phyloP scores from a whole-genome alignment of 1,139 yeast genomes.

The Candida tetrigidarum region DNA sequence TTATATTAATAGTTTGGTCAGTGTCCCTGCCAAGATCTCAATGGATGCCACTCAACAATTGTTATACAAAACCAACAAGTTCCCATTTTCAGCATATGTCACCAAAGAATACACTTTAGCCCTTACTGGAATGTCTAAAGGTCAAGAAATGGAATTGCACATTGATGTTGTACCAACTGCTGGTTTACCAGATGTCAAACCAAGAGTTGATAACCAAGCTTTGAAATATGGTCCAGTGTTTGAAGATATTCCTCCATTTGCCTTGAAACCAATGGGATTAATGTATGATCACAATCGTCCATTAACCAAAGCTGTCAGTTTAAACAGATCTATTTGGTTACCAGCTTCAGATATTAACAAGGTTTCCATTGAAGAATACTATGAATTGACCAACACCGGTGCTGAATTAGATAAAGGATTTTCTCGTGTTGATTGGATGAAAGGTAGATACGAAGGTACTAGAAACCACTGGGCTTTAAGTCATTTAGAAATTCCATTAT shows the following conservation, averaged over 20 bases:
- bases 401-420: slow-evolving; percentile 72
- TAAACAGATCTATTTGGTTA: slow-evolving; percentile 79
- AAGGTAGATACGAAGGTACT: slow-evolving; percentile 47
- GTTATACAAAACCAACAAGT: slow-evolving; percentile 56
- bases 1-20: slow-evolving; percentile 50
- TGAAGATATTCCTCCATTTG: slow-evolving; percentile 46
- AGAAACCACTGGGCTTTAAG: slow-evolving; percentile 54
- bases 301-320: slow-evolving; percentile 57
- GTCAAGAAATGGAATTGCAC: slow-evolving; percentile 43
- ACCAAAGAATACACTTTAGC: slow-evolving; percentile 56
- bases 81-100: slow-evolving; percentile 64
- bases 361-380: slow-evolving; percentile 75
- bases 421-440: slow-evolving; percentile 78
- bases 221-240: slow-evolving; percentile 63
- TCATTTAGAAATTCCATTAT: slow-evolving; percentile 59
- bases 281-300: slow-evolving; percentile 73
- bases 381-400: slow-evolving; percentile 77
- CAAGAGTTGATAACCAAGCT: slow-evolving; percentile 40
- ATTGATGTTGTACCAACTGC: slow-evolving; percentile 21
- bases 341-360: slow-evolving; percentile 46
- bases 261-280: slow-evolving; percentile 54
- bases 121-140: slow-evolving; percentile 52
- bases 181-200: slow-evolving; percentile 29
- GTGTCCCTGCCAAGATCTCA: slow-evolving; percentile 66
- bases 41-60: slow-evolving; percentile 69